Base-by-base conservation (phyloP, 2,329 filamentous ascomycete genomes). In the Xylariaceae sp. region DNA sequence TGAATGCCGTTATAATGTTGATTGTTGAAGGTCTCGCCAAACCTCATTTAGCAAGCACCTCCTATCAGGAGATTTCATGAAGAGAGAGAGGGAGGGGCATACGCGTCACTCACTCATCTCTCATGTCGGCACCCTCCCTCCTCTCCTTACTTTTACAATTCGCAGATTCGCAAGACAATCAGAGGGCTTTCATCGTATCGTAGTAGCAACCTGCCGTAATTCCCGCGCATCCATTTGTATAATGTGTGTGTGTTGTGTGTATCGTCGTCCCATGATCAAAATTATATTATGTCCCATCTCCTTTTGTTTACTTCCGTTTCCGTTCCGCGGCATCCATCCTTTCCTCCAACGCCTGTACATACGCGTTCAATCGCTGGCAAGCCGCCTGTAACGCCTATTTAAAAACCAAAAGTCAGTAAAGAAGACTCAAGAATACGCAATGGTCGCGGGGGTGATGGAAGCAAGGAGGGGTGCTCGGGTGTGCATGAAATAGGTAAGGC, bases 361-460 rank as follows among this genome's bases (percentile, higher is more conserved):
- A 95, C 64, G 83, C 84, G 76, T 91, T 91, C 74, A 97, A 84
- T 72, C 89, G 85, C 75, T 92, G 88, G 59, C 96, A 92, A 53
- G 92, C 90, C 53, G 86, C 82, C 82, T 97, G 92, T 53, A 97
- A 83, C 65, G 90, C 87, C 92, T 96, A 66, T 66, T 58, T 56
- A 35, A 51, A 51, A 49, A 15, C 4, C 45, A 53, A 35, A 62
- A 48, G 58, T 66, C 62, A 64, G 60, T 30, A 42, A 50, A 9
- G 18, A 50, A 6, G 15, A 45, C 34, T 55, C n/a, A 30, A 30
- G 13, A 2, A 13, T 53, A 5, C 49, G n/a, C 23, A 44, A 23
- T 53, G 58, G 44, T 45, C 53, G 57, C 39, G 60, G 55, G 49
- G 30, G 37, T 15, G 39, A 50, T 35, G 15, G 45, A 51, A 10